Evolutionary conservation across 2,329 filamentous ascomycete species (phyloP), one percentile per base, ranked within the genome.

Genomic region (Trichoderma harzianum): DNA sequence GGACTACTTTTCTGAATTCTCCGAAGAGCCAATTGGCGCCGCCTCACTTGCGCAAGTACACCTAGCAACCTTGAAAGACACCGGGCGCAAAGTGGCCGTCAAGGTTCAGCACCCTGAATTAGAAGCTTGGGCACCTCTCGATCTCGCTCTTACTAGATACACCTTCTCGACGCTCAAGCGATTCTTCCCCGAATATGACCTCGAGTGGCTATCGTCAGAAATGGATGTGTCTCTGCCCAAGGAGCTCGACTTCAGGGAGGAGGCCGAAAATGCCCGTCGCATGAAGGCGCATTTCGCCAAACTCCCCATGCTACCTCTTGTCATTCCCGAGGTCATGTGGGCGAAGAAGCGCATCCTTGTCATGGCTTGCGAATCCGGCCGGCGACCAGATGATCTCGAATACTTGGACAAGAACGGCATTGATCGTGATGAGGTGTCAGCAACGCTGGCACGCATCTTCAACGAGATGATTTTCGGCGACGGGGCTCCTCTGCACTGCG

Each of bases 401-500:
- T 98, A 93, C 79, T 86, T 99, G 4, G 96, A 98, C 80, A 84
- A 87, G 7, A 92, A 97, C 79, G 88, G 89, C 72, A 99, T 99
- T 79, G 94, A 97, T 81, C 90, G 96, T 24, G 96, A 98, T 78
- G 95, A 98, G 81, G 96, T 99, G 6, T 97, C 95, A 0, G 95
- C 95, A 1, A 92, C 94, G 0, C 86, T 99, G 5, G 92, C 96
- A 0, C 90, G 91, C 72, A 94, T 99, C 72, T 99, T 99, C 87
- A 99, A 99, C 84, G 95, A 98, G 80, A 99, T 99, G 96, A 98
- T 99, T 76, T 99, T 99, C 76, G 95, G 95, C 63, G 89, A 91
- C 67, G 88, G 91, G 72, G 95, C 95, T 0, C 94, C 96, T 0
- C 84, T 99, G 51, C 96, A 99, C 83, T 99, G 96, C 82, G 96